Conservation (phyloP, 1,284 basidiomycete species). For the Sanghuangporus sanghuang region DNA sequence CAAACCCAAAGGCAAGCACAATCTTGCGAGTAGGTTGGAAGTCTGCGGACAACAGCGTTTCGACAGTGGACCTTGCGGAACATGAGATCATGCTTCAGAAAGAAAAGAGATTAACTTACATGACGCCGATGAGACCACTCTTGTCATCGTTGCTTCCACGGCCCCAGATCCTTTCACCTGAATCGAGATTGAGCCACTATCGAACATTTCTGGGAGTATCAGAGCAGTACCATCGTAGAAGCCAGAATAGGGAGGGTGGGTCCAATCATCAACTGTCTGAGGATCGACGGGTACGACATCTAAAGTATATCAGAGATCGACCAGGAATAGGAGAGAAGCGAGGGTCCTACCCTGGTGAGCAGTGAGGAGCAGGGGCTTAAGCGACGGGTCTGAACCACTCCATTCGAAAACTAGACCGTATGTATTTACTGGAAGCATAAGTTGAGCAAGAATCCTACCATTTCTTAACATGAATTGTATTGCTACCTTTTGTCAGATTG, state of each 20-base stretch:
- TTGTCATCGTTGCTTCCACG: constrained; percentile 37
- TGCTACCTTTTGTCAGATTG: constrained; percentile 27
- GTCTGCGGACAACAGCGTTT: constrained; percentile 32
- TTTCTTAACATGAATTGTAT: not conserved
- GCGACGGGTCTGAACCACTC: constrained; percentile 36
- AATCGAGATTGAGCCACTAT: not conserved
- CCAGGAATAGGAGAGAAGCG: not conserved
- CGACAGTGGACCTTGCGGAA: constrained; percentile 30
- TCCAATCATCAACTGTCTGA: constrained; percentile 35
- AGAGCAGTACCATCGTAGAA: constrained; percentile 31
- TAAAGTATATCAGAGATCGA: not conserved
- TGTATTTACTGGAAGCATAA: constrained; percentile 32
- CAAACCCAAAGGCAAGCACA: constrained; percentile 44
- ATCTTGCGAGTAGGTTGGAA: constrained; percentile 36
- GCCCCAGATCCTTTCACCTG: constrained; percentile 34
- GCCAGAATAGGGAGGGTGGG: constrained; percentile 38
- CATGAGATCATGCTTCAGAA: not conserved
- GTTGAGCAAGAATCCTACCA: too few species aligned
- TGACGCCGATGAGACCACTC: constrained; percentile 31
- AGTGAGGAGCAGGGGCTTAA: constrained; percentile 44
- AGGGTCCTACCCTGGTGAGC: constrained; percentile 37
- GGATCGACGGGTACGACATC: constrained; percentile 42
- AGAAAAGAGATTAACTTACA: constrained; percentile 20
- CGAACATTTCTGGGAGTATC: not conserved
- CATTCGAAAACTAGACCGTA: constrained; percentile 47